Evolutionary conservation across 352 stramenopile species (phyloP), one percentile per base, ranked within the genome.

Genomic region (Pythium vanterpoolii): DNA sequence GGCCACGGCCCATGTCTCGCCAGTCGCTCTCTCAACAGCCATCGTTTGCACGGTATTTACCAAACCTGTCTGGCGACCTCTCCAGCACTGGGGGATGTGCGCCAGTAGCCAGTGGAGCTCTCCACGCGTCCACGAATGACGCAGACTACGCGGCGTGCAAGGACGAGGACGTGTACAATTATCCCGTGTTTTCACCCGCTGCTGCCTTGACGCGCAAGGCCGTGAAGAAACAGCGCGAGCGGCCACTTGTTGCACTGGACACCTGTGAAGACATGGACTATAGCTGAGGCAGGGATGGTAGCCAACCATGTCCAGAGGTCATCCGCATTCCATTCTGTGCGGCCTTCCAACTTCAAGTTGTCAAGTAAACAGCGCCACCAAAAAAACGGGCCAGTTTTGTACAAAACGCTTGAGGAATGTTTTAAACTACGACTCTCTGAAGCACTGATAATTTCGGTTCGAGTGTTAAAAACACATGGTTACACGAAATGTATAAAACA

Each of bases 111-210:
- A 27, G 14, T 39, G 53, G 38, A 65, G 27, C 47, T 47, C 18
- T 31, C 30, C 30, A 40, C 11, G 33, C n/a, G n/a, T n/a, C n/a
- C n/a, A n/a, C n/a, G n/a, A n/a, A 18, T 19, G 62, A 71, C 10
- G 26, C 26, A n/a, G 66, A 76, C 28, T 55, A 66, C 23, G 54
- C 34, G 13, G 24, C 44, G 11, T 36, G 31, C 44, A 23, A 75
- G 27, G 66, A 68, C 30, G 66, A 64, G 3, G 56, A 72, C 27
- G 74, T 85, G 39, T 86, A 87, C 73, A 85, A 89, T 58, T 87
- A 78, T 51, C 69, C 71, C 4, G 68, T 87, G 38, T 85, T 48
- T 4, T n/a, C 43, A 18, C 24, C 43, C 24, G 40, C 40, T 4
- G 31, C 31, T 9, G n/a, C 40, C 40, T 18, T 7, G 3, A 4